Evolutionary conservation across 2,329 filamentous ascomycete species (phyloP).

Genomic region (Aureobasidium vineae): DNA sequence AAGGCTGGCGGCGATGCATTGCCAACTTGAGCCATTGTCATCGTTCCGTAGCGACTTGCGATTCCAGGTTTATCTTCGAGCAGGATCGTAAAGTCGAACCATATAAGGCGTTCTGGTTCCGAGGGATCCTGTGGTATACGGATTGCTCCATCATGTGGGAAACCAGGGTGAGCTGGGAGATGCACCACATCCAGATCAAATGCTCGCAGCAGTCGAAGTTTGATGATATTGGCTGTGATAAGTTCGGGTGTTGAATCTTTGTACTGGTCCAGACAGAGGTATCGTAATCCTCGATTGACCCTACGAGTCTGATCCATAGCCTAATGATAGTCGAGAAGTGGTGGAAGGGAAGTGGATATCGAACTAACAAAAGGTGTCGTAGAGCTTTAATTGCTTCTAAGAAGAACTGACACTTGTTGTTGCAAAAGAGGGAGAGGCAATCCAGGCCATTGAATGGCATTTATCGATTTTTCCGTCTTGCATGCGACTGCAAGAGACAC

Average conservation of each 20-base stretch:
- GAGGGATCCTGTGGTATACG: background rate
- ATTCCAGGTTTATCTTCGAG: background rate
- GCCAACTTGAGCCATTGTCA: background rate
- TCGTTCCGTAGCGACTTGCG: background rate
- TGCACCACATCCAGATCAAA: background rate
- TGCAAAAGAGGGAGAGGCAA: background rate
- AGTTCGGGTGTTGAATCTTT: background rate
- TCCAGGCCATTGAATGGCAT: background rate
- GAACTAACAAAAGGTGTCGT: background rate
- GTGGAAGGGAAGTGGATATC: background rate
- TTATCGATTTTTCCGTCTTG: background rate
- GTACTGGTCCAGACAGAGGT: constrained; percentile 12
- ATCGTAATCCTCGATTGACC: constrained; percentile 13
- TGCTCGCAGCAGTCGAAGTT: background rate
- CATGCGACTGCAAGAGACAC: background rate
- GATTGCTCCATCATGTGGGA: constrained; percentile 15
- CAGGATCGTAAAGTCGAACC: constrained; percentile 19
- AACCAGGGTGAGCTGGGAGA: background rate
- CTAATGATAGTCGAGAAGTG: background rate
- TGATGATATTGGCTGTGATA: constrained; percentile 8
- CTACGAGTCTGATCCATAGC: background rate
- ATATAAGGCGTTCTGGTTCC: constrained; percentile 1
- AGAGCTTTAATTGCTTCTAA: background rate
- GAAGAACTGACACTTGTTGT: background rate
- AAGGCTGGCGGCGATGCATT: constrained; percentile 6